phyloP scores from a whole-genome alignment of 2,329 filamentous ascomycete genomes.

The Penicillium hordei region DNA sequence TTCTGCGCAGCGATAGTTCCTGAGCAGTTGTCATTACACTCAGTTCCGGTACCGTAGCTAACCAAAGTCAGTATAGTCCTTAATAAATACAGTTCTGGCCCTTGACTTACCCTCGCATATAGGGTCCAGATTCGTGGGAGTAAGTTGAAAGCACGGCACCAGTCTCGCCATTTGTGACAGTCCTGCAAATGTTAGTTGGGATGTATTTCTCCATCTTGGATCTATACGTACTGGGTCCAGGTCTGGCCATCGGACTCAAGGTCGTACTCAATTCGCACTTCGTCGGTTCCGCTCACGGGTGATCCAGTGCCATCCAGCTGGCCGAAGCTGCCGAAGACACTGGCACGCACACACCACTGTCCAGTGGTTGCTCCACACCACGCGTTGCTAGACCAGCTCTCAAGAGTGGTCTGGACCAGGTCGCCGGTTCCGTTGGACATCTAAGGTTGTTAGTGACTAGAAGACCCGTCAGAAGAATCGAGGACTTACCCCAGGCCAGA shows the following conservation, averaged over 20 bases:
- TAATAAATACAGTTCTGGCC: background rate
- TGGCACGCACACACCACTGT: slow-evolving; percentile 46
- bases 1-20: slow-evolving; percentile 42
- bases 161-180: slow-evolving; percentile 40
- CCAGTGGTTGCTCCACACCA: slow-evolving; percentile 44
- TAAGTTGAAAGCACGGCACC: slow-evolving; percentile 38
- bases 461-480: too few species aligned
- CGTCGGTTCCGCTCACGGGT: slow-evolving; percentile 28
- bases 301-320: slow-evolving; percentile 35
- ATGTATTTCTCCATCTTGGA: background rate
- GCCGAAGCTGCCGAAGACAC: slow-evolving; percentile 44
- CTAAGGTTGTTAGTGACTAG: background rate
- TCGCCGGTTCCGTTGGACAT: slow-evolving; percentile 50
- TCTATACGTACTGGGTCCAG: slow-evolving; percentile 30
- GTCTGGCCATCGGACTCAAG: slow-evolving; percentile 29
- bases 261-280: slow-evolving; percentile 33
- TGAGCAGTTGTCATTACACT: slow-evolving; percentile 41
- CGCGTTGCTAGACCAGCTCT: slow-evolving; percentile 43
- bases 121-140: slow-evolving; percentile 36
- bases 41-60: slow-evolving; percentile 43
- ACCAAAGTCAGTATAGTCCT: background rate
- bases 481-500: slow-evolving; percentile 40
- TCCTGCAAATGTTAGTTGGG: slow-evolving; percentile 13
- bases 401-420: slow-evolving; percentile 45
- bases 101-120: slow-evolving; percentile 35